Evolutionary conservation across 1,139 yeast species (phyloP).

Genomic region (Yamadazyma atlantica): DNA sequence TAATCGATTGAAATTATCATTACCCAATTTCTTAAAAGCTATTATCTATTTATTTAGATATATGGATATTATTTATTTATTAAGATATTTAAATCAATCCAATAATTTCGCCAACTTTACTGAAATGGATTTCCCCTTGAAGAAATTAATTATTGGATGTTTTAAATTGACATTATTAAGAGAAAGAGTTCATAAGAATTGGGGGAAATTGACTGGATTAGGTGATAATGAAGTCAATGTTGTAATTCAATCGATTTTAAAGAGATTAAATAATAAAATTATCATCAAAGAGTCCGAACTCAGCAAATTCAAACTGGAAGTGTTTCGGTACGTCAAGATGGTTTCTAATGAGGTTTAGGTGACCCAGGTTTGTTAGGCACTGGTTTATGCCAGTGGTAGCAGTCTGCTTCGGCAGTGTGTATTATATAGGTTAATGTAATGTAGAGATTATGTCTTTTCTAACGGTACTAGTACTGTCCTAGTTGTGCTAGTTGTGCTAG

Average conservation of each 20-base stretch:
- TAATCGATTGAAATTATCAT: constrained; percentile 36
- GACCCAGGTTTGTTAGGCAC: too few relatives aligned
- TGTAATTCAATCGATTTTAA: constrained; percentile 38
- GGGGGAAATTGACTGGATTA: constrained; percentile 42
- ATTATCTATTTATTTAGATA: constrained; percentile 47
- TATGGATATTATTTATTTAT: constrained; percentile 49
- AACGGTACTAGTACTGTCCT: too few relatives aligned
- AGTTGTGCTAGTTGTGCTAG: too few relatives aligned
- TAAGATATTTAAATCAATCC: constrained; percentile 48
- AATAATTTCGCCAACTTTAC: constrained; percentile 44
- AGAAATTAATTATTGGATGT: constrained; percentile 46
- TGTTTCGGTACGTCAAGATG: constrained; percentile 46
- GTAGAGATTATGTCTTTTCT: not conserved
- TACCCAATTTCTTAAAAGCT: constrained; percentile 42
- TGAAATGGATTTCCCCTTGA: constrained; percentile 47
- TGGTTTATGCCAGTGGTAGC: too few relatives aligned
- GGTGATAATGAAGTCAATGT: constrained; percentile 36
- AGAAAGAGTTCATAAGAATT: constrained; percentile 27
- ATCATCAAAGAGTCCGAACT: constrained; percentile 40
- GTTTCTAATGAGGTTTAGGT: constrained; percentile 29
- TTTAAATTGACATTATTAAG: constrained; percentile 40
- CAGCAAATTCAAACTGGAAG: constrained; percentile 38
- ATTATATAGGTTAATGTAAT: constrained; percentile 3
- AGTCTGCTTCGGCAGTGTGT: not conserved
- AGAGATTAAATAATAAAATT: constrained; percentile 45